Evolutionary conservation across 208 protist species (phyloP).

Genomic region (Histomonas meleagridis): DNA sequence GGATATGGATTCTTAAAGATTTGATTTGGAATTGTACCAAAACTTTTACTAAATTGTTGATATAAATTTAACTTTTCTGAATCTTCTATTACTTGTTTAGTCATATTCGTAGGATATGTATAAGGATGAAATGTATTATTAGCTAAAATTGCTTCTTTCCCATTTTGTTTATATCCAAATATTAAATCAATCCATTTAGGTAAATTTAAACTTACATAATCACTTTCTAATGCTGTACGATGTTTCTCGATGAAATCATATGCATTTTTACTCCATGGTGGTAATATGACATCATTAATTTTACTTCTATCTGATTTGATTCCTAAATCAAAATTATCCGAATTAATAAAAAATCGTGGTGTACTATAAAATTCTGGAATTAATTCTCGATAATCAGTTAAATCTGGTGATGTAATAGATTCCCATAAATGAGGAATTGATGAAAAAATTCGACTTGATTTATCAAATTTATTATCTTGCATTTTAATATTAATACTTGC

Average conservation of each 20-base stretch:
- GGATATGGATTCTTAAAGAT: too few relatives aligned
- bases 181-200: constrained; percentile 13
- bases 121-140: not conserved
- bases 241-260: not conserved
- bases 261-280: too few relatives aligned
- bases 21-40: too few relatives aligned
- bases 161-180: not conserved
- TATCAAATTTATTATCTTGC: not conserved
- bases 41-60: too few relatives aligned
- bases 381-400: not conserved
- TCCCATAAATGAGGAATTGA: not conserved
- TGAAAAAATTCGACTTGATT: not conserved
- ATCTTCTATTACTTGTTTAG: too few relatives aligned
- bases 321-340: not conserved
- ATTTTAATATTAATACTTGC: not conserved
- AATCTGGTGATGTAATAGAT: not conserved
- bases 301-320: constrained; percentile 41
- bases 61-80: too few relatives aligned
- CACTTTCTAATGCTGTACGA: not conserved
- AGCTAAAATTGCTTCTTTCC: too few relatives aligned
- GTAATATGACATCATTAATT: constrained; percentile 15
- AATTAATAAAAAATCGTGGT: not conserved
- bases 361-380: not conserved
- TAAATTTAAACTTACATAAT: not conserved
- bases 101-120: too few relatives aligned